Base-by-base conservation (phyloP, 345 rosid species). In the Gossypium thurberi region DNA sequence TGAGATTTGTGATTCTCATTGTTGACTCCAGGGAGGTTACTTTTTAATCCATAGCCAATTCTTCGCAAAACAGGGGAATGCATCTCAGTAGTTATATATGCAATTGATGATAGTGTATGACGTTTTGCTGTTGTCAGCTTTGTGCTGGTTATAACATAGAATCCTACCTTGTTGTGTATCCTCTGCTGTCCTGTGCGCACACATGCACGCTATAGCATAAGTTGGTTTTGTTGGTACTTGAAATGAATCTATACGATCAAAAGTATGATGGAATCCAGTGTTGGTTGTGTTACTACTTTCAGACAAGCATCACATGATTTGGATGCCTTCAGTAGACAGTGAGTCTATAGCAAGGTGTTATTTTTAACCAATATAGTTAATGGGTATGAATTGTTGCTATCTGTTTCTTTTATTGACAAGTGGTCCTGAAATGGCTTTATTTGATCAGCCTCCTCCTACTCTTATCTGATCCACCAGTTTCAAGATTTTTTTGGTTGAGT, bases 381-480 rank as follows among this genome's bases (percentile, higher is more conserved):
- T 10, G 43, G 59, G 26, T 56, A 51, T 11, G 46, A 5, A 69
- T 28, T 69, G 46, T 26, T 69, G 44, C 7, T n/a, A 69, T 28
- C 40, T 69, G 46, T 68, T 48, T 26, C 72, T 68, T 26, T 5
- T 50, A 18, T 55, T 10, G 43, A n/a, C 17, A 15, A 15, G 71
- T 50, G 72, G 72, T 68, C 59, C 59, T 68, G 4, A 26, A 51
- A 10, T 50, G 72, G 21, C 72, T 51, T 42, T 44, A 4, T 28
- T 33, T 28, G 26, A 51, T 28, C 59, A 26, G 44, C 44, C 60
- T 69, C 46, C 60, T 69, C 46, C 26, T n/a, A 8, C 14, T 17
- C 23, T 17, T 5, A 68, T 15, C 60, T 51, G 15, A 51, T 51
- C 60, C 59, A 69, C 72, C 25, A 28, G 26, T 51, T 50, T 28